Conservation (phyloP, 1,139 yeast species). For the Schizosaccharomyces versatilis region DNA sequence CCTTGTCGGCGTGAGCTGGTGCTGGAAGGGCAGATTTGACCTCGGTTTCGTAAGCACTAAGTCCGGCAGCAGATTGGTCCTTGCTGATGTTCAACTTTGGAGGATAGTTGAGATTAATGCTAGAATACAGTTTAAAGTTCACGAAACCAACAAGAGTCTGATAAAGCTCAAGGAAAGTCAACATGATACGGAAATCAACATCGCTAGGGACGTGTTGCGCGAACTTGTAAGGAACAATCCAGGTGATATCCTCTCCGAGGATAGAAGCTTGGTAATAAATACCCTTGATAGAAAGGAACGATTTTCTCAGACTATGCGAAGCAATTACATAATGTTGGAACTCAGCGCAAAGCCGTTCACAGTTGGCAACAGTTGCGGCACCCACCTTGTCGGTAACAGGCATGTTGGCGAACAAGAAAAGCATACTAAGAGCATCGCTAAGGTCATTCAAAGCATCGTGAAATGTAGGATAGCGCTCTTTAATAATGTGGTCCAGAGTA, state of each 20-base stretch:
- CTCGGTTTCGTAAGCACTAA: slow-evolving; percentile 60
- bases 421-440: slow-evolving; percentile 89
- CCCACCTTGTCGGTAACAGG: slow-evolving; percentile 79
- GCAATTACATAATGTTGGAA: slow-evolving; percentile 89
- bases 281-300: slow-evolving; percentile 91
- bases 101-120: slow-evolving; percentile 69
- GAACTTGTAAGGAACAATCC: slow-evolving; percentile 93
- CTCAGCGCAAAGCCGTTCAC: slow-evolving; percentile 68
- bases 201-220: slow-evolving; percentile 89
- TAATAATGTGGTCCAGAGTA: slow-evolving; percentile 70
- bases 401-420: slow-evolving; percentile 78
- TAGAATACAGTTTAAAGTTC: slow-evolving; percentile 64
- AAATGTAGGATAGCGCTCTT: slow-evolving; percentile 89
- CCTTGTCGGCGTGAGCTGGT: neutral
- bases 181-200: slow-evolving; percentile 89
- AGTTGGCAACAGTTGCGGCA: slow-evolving; percentile 61
- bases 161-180: slow-evolving; percentile 86
- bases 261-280: slow-evolving; percentile 82
- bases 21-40: slow-evolving; percentile 3
- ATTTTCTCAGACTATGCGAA: slow-evolving; percentile 62
- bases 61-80: slow-evolving; percentile 73
- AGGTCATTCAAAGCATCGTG: slow-evolving; percentile 78
- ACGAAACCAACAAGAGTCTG: slow-evolving; percentile 78
- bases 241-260: slow-evolving; percentile 77
- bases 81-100: slow-evolving; percentile 57